These are phyloP conservation scores for Podospora conica DNA, from an alignment of 495 filamentous ascomycete species.

Conservation along the genomic window DNA sequence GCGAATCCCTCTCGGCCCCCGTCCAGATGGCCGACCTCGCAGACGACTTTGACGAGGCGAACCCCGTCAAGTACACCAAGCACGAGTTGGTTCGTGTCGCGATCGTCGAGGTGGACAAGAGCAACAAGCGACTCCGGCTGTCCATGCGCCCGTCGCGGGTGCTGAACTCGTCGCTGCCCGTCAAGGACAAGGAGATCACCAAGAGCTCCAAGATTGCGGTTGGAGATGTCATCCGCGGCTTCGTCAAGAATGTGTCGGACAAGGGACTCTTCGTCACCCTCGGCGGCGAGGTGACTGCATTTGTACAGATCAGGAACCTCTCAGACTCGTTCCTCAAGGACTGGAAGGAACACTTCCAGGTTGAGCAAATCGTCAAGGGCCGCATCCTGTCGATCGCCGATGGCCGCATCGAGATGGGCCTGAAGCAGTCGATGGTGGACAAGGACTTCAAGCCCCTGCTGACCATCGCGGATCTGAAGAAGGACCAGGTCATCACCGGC, in stretches of 20 bases:
- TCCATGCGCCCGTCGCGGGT: slow-evolving; percentile 84
- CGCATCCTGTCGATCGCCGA: slow-evolving; percentile 66
- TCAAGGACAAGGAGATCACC: slow-evolving; percentile 74
- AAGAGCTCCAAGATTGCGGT: slow-evolving; percentile 61
- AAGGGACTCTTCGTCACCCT: slow-evolving; percentile 79
- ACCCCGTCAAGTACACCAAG: slow-evolving; percentile 55
- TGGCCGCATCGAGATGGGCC: slow-evolving; percentile 74
- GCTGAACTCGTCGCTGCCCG: slow-evolving; percentile 74
- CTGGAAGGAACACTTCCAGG: slow-evolving; percentile 83
- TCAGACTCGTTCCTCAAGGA: slow-evolving; percentile 90
- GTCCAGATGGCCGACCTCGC: slow-evolving; percentile 71
- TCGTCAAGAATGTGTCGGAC: slow-evolving; percentile 79
- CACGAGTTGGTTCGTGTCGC: slow-evolving; percentile 83
- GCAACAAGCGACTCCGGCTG: slow-evolving; percentile 75
- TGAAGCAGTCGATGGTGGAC: slow-evolving; percentile 79
- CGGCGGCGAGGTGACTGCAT: slow-evolving; percentile 71
- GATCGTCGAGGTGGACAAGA: slow-evolving; percentile 68
- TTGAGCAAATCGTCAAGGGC: slow-evolving; percentile 84
- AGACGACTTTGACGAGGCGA: slow-evolving; percentile 77
- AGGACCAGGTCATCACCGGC: slow-evolving; percentile 76
- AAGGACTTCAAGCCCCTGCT: slow-evolving; percentile 66
- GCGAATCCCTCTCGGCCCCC: slow-evolving; percentile 64
- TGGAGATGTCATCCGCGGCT: slow-evolving; percentile 80
- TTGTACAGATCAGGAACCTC: slow-evolving; percentile 76
- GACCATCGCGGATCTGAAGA: slow-evolving; percentile 64